Evolutionary conservation across 805 yeast genomes (phyloP), one percentile per base, ranked within the genome.

Genomic region (Naumovozyma dairenensis): DNA sequence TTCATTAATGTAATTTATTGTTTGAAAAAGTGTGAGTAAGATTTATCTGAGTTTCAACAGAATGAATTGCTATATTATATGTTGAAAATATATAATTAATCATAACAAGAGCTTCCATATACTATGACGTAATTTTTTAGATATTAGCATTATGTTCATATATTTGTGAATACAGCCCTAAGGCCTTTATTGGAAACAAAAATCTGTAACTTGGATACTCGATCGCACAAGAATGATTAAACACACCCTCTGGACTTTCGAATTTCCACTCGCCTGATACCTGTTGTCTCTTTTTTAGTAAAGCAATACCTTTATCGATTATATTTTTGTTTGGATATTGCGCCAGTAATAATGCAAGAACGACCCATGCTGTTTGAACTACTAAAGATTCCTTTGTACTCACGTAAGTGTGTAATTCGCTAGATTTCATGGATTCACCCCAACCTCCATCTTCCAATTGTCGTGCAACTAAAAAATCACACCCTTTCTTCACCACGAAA

Each of bases 141-240:
- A n/a, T n/a, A n/a, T n/a, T n/a, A n/a, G n/a, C n/a, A n/a, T 21
- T 10, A 8, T 27, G 13, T 7, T 21, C 27, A 21, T 36, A 40
- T 12, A 18, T n/a, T 21, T 50, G 47, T 13, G 45, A 40, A 37
- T 70, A 86, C 47, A 89, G 64, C 1, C 97, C 97, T 28, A 92
- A 62, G 0, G 98, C 98, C 59, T 92, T 92, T 46, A 89, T 80
- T 1, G 96, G 80, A 57, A 92, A 92, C 37, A 85, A 63, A 49
- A 79, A 89, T 60, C 80, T 77, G 60, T 92, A 92, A 49, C 85
- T 83, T 25, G 97, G 97, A 55, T 92, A 92, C 57, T 92, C 97
- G 51, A 92, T 92, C 2, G 92, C 95, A 63, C 93, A 66, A 2
- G 85, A 75, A 53, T 92, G 96, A 57, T 92, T 92, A 67, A 92